Base-by-base conservation (phyloP, 108 stramenopile genomes). In the Cyclotella atomus region DNA sequence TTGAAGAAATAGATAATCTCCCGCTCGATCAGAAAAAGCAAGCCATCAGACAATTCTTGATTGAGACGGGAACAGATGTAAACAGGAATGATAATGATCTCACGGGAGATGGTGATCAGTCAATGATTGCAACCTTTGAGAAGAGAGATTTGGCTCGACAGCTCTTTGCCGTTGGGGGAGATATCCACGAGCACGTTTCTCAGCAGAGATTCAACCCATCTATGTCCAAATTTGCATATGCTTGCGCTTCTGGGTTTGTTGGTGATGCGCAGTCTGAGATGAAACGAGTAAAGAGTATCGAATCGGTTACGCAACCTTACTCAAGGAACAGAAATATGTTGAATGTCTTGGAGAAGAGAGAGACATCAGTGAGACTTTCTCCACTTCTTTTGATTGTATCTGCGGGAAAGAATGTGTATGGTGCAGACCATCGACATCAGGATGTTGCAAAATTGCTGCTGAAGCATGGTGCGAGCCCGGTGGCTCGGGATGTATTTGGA, bases 81-180 rank as follows among this genome's bases (percentile, higher is more conserved):
- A 43, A 77, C n/a, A 19, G 54, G 15, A 78, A 81, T 36, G 81
- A 77, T 25, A 34, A 27, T 7, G 76, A 85, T 57, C 80, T 76
- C 15, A 67, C 43, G n/a, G 84, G 80, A 35, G 65, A 59, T 30
- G 83, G 81, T 17, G 84, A 85, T 63, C 82, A 83, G 33, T 27
- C 65, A 19, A 17, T 64, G 15, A 61, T 77, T 21, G 47, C 23
- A 2, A n/a, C 45, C 16, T 20, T 35, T 23, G 36, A 25, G 33
- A 14, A 59, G 9, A 38, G 74, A 24, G 59, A 83, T 23, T 20
- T 44, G 30, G 43, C 59, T 23, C 65, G 76, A 17, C 35, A 74
- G n/a, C 30, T 83, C 4, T 83, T 60, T 64, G 23, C 65, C 20
- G n/a, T 25, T 44, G 82, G 82, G 34, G 82, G 77, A 6, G 82